These are phyloP conservation scores for Saraca asoca DNA, from an alignment of 331 rosid species.

Conservation along the genomic window DNA sequence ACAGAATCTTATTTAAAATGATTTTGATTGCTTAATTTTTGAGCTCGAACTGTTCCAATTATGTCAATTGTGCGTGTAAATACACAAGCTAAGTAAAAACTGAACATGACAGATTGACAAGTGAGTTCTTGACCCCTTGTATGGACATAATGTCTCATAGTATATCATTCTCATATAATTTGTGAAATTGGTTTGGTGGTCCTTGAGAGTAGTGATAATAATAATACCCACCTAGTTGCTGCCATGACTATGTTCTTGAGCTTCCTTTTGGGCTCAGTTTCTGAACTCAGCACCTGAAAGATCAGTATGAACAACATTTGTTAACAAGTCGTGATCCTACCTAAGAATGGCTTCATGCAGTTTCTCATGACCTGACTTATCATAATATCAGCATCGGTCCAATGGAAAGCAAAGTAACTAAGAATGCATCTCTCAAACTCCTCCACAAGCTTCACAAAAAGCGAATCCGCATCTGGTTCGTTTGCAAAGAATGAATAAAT, in stretches of 20 bases:
- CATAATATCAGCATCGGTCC: slow-evolving; percentile 72
- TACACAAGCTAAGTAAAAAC: too few relatives aligned
- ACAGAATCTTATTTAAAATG: too few relatives aligned
- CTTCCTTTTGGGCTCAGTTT: slow-evolving; percentile 74
- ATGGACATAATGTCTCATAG: not conserved
- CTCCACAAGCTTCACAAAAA: slow-evolving; percentile 90
- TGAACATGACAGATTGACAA: not conserved
- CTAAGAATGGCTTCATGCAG: not conserved
- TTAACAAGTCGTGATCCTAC: not conserved
- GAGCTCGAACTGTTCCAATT: too few relatives aligned
- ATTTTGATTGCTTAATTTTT: too few relatives aligned
- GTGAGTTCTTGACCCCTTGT: not conserved
- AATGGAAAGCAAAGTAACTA: slow-evolving; percentile 89
- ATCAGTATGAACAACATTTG: slow-evolving; percentile 1
- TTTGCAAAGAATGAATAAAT: slow-evolving; percentile 67
- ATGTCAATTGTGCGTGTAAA: too few relatives aligned
- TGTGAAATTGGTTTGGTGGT: not conserved
- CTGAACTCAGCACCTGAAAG: slow-evolving; percentile 76
- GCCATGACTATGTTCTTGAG: slow-evolving; percentile 82
- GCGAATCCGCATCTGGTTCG: slow-evolving; percentile 83
- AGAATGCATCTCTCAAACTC: slow-evolving; percentile 97
- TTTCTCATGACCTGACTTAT: slow-evolving; percentile 52
- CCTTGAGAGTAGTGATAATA: not conserved
- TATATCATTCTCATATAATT: not conserved
- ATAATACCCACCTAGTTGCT: slow-evolving; percentile 75